Percentiles rank a stretch among this genome's conserved stretches.
These are phyloP conservation scores for Boletales sp. DNA, from an alignment of 768 basidiomycete genomes.

Conservation along the genomic window DNA sequence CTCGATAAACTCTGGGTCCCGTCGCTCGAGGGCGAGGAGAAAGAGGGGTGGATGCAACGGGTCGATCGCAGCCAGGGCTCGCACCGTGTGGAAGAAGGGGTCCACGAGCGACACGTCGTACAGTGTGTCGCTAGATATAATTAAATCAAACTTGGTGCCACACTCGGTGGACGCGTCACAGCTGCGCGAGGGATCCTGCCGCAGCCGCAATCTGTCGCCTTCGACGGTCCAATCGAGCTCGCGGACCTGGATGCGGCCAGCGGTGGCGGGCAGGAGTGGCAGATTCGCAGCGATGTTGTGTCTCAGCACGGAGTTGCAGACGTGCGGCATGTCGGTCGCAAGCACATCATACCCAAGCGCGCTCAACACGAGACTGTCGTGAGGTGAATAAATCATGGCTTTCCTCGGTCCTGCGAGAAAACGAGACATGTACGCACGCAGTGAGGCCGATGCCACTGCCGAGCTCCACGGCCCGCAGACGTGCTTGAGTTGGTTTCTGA, in stretches of 20 bases:
- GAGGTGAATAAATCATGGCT: neutral
- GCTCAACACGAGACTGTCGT: conserved; percentile 48
- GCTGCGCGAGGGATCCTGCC: conserved; percentile 36
- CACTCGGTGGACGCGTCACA: conserved; percentile 19
- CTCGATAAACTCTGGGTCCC: conserved; percentile 68
- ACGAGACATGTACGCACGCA: conserved; percentile 48
- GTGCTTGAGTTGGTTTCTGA: conserved; percentile 2
- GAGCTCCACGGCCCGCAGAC: conserved; percentile 61
- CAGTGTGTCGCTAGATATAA: conserved; percentile 81
- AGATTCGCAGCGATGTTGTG: conserved; percentile 57
- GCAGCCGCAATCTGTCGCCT: conserved; percentile 49
- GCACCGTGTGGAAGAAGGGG: conserved; percentile 70
- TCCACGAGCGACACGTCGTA: conserved; percentile 58
- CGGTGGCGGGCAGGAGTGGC: conserved; percentile 23
- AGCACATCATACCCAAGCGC: conserved; percentile 74
- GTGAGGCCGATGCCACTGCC: conserved; percentile 82
- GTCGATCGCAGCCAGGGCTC: conserved; percentile 39
- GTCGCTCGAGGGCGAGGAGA: conserved; percentile 66
- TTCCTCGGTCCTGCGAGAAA: conserved; percentile 1
- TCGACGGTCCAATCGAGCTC: conserved; percentile 69
- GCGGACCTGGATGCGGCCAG: conserved; percentile 54
- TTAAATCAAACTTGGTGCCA: conserved; percentile 58
- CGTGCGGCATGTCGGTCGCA: conserved; percentile 68
- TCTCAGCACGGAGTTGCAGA: conserved; percentile 59
- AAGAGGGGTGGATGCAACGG: conserved; percentile 4